Evolutionary conservation across 2,329 filamentous ascomycete genomes (phyloP), one percentile per base, ranked within the genome.

Genomic region (Epichloe elymi): DNA sequence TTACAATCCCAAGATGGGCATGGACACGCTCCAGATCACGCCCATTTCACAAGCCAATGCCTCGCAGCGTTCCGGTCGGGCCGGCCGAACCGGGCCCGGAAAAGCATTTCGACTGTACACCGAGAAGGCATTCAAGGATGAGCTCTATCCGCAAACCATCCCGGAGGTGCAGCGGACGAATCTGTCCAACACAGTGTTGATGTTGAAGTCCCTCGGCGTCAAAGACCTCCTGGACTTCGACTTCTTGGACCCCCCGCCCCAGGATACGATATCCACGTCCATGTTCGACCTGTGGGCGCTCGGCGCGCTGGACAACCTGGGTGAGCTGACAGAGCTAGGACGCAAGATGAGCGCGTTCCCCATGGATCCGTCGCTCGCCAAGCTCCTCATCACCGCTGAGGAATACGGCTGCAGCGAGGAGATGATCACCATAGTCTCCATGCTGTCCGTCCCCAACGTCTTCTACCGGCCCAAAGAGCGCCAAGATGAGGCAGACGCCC

Each of bases 1-100:
- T 4, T 98, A 97, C 70, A 98, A 98, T 61, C 90, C 93, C 5
- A 86, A 90, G 49, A 97, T 98, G 88, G 93, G 93, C 52, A 98
- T 98, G 93, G 93, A 98, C 62, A 96, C 91, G 0, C 78, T 98
- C 14, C 93, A 97, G 62, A 95, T 98, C 58, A 98, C 93, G 0
- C 93, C 93, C 0, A 94, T 98, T 49, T 96, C 90, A 2, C 93
- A 98, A 65, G 93, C 93, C 58, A 98, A 98, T 65, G 85, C 89
- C 4, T 89, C 86, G 4, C 93, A 98, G 64, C 82, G 93, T 61
- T 91, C 93, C 40, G 93, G 93, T 53, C 86, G 93, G 64, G 93
- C 93, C 43, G 93, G 93, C 17, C 81, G 93, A 59, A 98, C 94
- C 7, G 93, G 93, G 0, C 93, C 93, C 2, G 93, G 94, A 53